Conservation (phyloP, 768 basidiomycete species). For the Candolleomyces aberdarensis region DNA sequence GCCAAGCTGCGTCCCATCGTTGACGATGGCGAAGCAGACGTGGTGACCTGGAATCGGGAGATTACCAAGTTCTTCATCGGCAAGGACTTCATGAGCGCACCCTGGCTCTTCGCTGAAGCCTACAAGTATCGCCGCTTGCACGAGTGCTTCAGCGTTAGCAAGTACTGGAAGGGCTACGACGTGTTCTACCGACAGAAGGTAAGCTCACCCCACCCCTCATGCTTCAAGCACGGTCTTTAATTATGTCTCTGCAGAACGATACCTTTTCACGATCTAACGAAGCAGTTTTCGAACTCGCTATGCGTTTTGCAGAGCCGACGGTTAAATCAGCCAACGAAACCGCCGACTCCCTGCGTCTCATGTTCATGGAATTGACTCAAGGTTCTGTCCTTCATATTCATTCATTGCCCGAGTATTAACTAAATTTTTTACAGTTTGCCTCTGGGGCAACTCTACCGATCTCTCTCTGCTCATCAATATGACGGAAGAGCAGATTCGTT, state of each 20-base stretch:
- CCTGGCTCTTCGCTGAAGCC: slow-evolving; percentile 95
- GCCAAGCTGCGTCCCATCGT: slow-evolving; percentile 82
- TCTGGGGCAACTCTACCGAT: slow-evolving; percentile 98
- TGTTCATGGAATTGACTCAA: slow-evolving; percentile 94
- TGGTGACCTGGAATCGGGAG: slow-evolving; percentile 96
- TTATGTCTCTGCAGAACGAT: slow-evolving; percentile 58
- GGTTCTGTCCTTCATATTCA: slow-evolving; percentile 36
- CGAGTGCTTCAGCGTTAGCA: slow-evolving; percentile 90
- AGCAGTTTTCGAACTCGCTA: slow-evolving; percentile 92
- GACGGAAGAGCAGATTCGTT: slow-evolving; percentile 96
- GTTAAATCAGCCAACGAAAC: slow-evolving; percentile 51
- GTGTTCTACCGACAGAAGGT: slow-evolving; percentile 95
- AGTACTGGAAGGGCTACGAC: slow-evolving; percentile 87
- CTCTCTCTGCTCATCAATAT: slow-evolving; percentile 94
- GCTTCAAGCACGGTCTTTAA: slow-evolving; percentile 5
- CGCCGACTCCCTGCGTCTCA: slow-evolving; percentile 70
- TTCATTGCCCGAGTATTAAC: not conserved
- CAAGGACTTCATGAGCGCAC: slow-evolving; percentile 93
- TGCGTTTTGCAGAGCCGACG: slow-evolving; percentile 85
- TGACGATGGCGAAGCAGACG: slow-evolving; percentile 89
- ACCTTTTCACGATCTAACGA: slow-evolving; percentile 91
- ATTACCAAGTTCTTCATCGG: slow-evolving; percentile 93
- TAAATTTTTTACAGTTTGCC: slow-evolving; percentile 56
- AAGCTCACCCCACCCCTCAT: not conserved
- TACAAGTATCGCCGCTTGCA: slow-evolving; percentile 90